A percentile compares a stretch with the other conserved stretches of the same genome.
Conservation (phyloP, 163 green algal species). For the Scenedesmus sp. region DNA sequence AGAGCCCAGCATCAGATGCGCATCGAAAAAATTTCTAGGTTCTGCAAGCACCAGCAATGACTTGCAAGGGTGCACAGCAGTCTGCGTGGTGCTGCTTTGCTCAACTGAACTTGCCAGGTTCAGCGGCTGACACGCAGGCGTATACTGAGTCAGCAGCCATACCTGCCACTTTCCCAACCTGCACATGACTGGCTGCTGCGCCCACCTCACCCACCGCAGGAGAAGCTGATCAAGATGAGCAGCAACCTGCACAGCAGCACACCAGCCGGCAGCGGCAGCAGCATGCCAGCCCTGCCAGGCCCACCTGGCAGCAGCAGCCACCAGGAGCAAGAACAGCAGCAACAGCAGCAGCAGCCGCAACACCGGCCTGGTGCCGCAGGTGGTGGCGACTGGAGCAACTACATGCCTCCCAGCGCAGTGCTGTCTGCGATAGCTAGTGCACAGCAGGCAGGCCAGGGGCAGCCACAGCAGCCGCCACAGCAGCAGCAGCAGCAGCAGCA, state of each 20-base stretch:
- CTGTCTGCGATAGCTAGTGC: conserved; percentile 69
- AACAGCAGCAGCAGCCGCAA: conserved; percentile 3
- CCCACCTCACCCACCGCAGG: conserved; percentile 50
- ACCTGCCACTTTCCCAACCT: no score
- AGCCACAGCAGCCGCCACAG: not conserved
- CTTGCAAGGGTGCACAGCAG: not conserved
- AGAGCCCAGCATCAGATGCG: not conserved
- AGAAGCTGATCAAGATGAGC: conserved; percentile 74
- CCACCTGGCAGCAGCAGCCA: conserved; percentile 62
- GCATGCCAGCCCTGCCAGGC: not conserved
- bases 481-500: conserved; percentile 43
- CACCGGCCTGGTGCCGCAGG: not conserved
- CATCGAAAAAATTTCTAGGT: not conserved
- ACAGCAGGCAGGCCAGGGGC: not conserved
- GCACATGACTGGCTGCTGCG: not conserved
- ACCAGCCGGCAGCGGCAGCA: not conserved
- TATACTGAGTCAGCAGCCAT: not conserved
- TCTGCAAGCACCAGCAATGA: not conserved
- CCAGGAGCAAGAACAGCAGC: conserved; percentile 5
- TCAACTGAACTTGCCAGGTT: not conserved
- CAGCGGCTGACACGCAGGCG: not conserved
- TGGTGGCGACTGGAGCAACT: conserved; percentile 82
- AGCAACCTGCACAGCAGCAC: conserved; percentile 44
- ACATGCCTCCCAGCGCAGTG: conserved; percentile 79
- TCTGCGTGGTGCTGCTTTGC: not conserved